Percentiles rank a stretch among this genome's conserved stretches.
Evolutionary conservation across 2,329 filamentous ascomycete genomes (phyloP).

Genomic region (Neonectria sp.): DNA sequence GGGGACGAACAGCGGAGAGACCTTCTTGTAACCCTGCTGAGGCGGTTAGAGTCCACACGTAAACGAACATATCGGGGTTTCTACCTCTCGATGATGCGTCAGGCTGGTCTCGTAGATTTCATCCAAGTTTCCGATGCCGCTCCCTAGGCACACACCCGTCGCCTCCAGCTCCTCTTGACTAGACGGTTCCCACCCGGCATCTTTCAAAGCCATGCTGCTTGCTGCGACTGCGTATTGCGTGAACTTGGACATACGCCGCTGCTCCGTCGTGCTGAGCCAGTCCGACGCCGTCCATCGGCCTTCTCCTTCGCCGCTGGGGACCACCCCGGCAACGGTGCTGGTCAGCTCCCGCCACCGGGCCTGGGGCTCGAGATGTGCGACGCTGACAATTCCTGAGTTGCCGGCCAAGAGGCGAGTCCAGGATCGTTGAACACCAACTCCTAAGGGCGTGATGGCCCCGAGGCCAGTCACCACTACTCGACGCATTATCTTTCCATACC

Average conservation of each 20-base stretch:
- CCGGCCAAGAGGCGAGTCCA: conserved; percentile 88
- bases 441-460: conserved; percentile 86
- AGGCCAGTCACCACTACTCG: conserved; percentile 89
- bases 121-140: conserved; percentile 94
- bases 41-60: conserved; percentile 25
- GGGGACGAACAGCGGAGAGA: conserved; percentile 94
- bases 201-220: conserved; percentile 85
- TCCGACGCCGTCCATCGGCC: conserved; percentile 67
- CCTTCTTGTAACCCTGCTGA: conserved; percentile 87
- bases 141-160: conserved; percentile 93
- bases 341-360: conserved; percentile 79
- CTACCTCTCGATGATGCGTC: conserved; percentile 80
- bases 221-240: conserved; percentile 93
- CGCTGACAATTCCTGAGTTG: conserved; percentile 84
- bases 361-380: conserved; percentile 71
- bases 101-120: conserved; percentile 90
- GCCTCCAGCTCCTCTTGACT: conserved; percentile 75
- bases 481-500: conserved; percentile 68
- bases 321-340: conserved; percentile 87
- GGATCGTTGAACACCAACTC: conserved; percentile 81
- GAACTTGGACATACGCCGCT: conserved; percentile 90
- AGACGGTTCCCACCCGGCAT: conserved; percentile 82
- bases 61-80: conserved; percentile 43
- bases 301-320: conserved; percentile 69
- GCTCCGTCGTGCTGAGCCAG: conserved; percentile 68